Evolutionary conservation across 192 early-diverging fungal species (phyloP), one percentile per base, ranked within the genome.

Genomic region (Rhizoclosmatium sp.): DNA sequence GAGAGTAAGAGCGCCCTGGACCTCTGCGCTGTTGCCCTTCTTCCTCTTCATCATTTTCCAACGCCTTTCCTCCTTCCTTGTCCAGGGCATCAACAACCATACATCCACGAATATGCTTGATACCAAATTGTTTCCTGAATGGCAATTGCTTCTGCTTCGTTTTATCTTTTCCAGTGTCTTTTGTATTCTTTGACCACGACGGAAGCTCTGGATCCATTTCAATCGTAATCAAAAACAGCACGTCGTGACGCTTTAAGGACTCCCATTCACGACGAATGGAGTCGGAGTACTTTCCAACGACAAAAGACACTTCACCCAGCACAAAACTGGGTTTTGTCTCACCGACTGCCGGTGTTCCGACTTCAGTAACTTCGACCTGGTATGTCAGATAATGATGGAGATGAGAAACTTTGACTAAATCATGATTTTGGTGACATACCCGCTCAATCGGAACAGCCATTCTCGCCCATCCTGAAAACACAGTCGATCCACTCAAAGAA

Each of bases 381-480:
- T 31, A 31, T 31, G 3, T 3, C n/a, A 23, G 48, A 16, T 14
- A 51, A 58, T 12, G 31, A 69, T 46, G 31, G 12, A 40, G 64
- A 31, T 65, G 40, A 40, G 40, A 40, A 65, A 39, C n/a, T 31
- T 40, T 65, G n/a, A 65, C n/a, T 31, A 31, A 31, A 31, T 31
- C 31, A 31, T 31, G 31, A 31, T n/a, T 7, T 54, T 54, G 21
- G 44, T 47, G 40, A 23, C 54, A 31, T 71, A 95, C 89, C 64
- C 83, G 68, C 3, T 88, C 87, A 58, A 98, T 88, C 0, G 91
- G 91, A 47, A 91, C 77, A 0, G 94, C 98, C 93, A 97, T 98
- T 56, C 96, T 85, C 7, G 95, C 92, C 97, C 97, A 99, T 45
- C 98, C 97, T 2, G 82, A 82, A 84, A 98, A 99, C n/a, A 89